Conservation (phyloP, 169 alveolate genomes). For the Cytauxzoon felis region DNA sequence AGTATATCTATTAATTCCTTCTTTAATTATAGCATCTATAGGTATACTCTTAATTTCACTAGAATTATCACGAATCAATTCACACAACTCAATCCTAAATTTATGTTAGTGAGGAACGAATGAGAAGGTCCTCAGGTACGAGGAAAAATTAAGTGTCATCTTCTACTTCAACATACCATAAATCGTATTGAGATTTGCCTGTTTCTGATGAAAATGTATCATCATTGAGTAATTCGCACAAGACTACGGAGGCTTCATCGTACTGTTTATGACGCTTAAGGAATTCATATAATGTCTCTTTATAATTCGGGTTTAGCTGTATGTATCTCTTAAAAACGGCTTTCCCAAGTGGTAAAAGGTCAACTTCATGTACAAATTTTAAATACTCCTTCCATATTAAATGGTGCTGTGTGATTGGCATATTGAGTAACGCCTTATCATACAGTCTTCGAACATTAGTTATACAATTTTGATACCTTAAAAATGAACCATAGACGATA, state of each 20-base stretch:
- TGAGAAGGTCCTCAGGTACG: too few species aligned
- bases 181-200: conserved; percentile 74
- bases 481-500: conserved; percentile 80
- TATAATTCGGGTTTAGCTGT: conserved; percentile 72
- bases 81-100: conserved; percentile 72
- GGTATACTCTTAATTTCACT: conserved; percentile 52
- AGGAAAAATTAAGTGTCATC: too few species aligned
- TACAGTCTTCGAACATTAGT: conserved; percentile 79
- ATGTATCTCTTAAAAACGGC: conserved; percentile 78
- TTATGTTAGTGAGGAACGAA: too few species aligned
- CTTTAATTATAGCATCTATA: conserved; percentile 76
- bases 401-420: conserved; percentile 86
- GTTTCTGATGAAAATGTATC: conserved; percentile 71
- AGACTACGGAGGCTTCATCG: conserved; percentile 70
- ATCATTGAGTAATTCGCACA: conserved; percentile 78
- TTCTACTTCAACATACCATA: conserved; percentile 45
- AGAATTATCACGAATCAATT: conserved; percentile 78
- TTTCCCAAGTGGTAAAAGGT: conserved; percentile 66
- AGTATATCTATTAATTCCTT: conserved; percentile 79
- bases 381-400: conserved; percentile 79
- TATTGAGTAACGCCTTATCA: conserved; percentile 76
- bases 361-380: conserved; percentile 72
- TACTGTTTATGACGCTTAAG: conserved; percentile 62
- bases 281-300: conserved; percentile 76
- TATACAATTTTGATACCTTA: conserved; percentile 65